phyloP scores from a whole-genome alignment of 1,284 basidiomycete species.

The Cryptococcus wingfieldii region DNA sequence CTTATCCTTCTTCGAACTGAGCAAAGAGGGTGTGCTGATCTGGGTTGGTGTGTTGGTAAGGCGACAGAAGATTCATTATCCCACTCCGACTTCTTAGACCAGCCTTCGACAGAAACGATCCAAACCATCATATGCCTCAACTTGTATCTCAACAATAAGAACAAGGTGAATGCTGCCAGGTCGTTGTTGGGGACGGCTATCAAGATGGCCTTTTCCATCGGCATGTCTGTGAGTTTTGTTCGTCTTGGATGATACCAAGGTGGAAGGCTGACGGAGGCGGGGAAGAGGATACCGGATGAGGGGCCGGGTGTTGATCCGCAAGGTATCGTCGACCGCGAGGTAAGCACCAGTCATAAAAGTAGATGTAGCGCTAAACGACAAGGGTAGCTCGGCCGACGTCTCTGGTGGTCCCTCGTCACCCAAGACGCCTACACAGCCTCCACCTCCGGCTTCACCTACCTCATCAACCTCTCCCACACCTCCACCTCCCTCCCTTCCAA shows the following conservation, averaged over 20 bases:
- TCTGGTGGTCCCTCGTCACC: conserved; percentile 46
- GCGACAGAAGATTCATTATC: conserved; percentile 15
- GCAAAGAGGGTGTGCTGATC: not conserved
- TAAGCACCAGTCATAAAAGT: not conserved
- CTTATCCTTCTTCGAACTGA: not conserved
- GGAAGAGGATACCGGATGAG: conserved; percentile 12
- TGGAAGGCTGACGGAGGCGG: not conserved
- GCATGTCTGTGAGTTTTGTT: conserved; percentile 13
- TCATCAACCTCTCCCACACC: conserved; percentile 16
- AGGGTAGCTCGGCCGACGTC: conserved; percentile 31
- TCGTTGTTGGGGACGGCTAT: conserved; percentile 42
- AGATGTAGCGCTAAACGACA: not conserved
- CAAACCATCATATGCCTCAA: conserved; percentile 20
- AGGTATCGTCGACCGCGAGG: conserved; percentile 32
- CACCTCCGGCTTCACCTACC: conserved; percentile 17
- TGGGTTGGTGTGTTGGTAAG: not conserved
- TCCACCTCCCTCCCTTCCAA: conserved; percentile 14
- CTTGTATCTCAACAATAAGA: conserved; percentile 37
- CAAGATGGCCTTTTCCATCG: conserved; percentile 25
- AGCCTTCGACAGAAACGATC: conserved; percentile 15
- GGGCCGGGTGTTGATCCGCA: not conserved
- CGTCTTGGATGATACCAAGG: not conserved
- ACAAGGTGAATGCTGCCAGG: conserved; percentile 40
- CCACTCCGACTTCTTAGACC: conserved; percentile 10
- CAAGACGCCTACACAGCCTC: conserved; percentile 23